Base-by-base conservation (phyloP, 148 eudicot genomes). In the Camellia lanceoleosa region DNA sequence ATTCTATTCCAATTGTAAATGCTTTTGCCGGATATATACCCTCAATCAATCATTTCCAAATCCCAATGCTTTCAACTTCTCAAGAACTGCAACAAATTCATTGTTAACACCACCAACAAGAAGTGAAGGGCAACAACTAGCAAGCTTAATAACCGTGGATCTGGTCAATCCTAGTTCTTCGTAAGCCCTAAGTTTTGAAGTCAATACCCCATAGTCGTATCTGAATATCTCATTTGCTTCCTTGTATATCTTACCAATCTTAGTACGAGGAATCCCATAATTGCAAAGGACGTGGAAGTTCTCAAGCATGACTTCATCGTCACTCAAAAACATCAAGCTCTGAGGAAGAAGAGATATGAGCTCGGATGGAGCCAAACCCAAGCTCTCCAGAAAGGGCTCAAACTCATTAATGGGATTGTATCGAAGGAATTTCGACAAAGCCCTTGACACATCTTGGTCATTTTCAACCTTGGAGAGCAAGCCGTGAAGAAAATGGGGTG, bases 371-470 rank as follows among this genome's bases (percentile, higher is more conserved):
- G 67, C 79, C 84, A 90, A 76, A 18, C 93, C 93, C 82, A 90
- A 88, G 49, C 93, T 90, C 88, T 90, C 90, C 64, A 90, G 77
- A 42, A 90, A 90, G 0, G 93, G 91, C 76, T 89, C 93, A 56
- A 85, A 85, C 78, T 90, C 91, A 72, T 89, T 90, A 10, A 89
- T 89, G 55, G 93, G 91, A 79, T 87, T 75, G 73, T 85, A 90
- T 52, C 93, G 60, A 2, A 86, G 83, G 80, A 80, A 90, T 59
- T 70, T 87, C 0, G 91, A 63, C 71, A 90, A 13, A 23, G 89
- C 87, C 38, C 78, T 75, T 5, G 85, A 76, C 0, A 85, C 80
- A 49, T 90, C 88, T 18, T 78, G 63, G 66, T 85, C 88, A 20
- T 54, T 62, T 41, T 86, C 87, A 47, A 87, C 84, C 85, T 66